These are phyloP conservation scores for Phlebiopsis flavidoalba DNA, from an alignment of 768 basidiomycete genomes.

Conservation along the genomic window DNA sequence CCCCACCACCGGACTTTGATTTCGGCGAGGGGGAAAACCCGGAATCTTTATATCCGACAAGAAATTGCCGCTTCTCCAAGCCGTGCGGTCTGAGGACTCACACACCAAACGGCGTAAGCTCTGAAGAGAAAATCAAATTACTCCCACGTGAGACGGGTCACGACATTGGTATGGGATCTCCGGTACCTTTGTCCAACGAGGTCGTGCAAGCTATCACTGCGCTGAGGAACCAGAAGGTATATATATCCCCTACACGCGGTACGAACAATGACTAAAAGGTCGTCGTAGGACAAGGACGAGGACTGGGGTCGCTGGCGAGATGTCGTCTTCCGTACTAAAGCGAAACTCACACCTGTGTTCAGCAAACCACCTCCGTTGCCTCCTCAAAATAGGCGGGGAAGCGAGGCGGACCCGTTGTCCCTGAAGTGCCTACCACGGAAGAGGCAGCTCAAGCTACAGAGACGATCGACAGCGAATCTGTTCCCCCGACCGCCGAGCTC, in stretches of 20 bases:
- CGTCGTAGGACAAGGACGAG: slow-evolving; percentile 70
- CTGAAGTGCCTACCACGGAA: neutral
- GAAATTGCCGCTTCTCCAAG: neutral
- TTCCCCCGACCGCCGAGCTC: neutral
- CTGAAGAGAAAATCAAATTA: slow-evolving; percentile 29
- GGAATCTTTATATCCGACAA: slow-evolving; percentile 11
- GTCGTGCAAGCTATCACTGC: slow-evolving; percentile 75
- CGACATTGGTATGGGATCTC: slow-evolving; percentile 86
- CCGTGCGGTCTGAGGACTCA: neutral
- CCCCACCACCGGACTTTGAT: slow-evolving; percentile 37
- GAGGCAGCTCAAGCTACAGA: neutral
- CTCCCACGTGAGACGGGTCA: slow-evolving; percentile 82
- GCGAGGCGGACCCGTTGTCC: slow-evolving; percentile 44
- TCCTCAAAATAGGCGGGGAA: slow-evolving; percentile 55
- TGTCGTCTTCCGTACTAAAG: slow-evolving; percentile 75
- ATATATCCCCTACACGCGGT: neutral
- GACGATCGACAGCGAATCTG: neutral
- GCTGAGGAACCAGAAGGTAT: slow-evolving; percentile 78
- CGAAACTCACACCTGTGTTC: slow-evolving; percentile 38
- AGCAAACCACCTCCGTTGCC: slow-evolving; percentile 48
- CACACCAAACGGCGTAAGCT: too few relatives aligned
- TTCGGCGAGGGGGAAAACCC: slow-evolving; percentile 23
- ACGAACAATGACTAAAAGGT: neutral
- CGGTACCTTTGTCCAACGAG: slow-evolving; percentile 70
- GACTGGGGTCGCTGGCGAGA: slow-evolving; percentile 90